Conservation (phyloP, 805 yeast genomes). For the Torulaspora maleeae region DNA sequence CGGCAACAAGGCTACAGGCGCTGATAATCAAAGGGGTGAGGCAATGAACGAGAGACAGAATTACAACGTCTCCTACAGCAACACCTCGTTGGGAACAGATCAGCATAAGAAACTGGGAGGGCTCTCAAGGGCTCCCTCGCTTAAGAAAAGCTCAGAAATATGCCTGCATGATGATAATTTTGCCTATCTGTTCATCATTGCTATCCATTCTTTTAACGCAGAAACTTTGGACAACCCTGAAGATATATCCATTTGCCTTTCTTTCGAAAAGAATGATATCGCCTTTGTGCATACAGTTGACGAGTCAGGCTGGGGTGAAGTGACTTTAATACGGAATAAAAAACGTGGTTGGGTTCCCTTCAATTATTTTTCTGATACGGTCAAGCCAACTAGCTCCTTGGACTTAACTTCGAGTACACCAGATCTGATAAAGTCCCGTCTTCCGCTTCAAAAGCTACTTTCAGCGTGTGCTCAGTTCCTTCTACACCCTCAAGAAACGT, state of each 20-base stretch:
- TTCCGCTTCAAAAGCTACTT: conserved; percentile 52
- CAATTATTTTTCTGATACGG: conserved; percentile 58
- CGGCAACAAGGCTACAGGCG: not conserved
- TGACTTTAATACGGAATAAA: conserved; percentile 57
- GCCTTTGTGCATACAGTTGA: conserved; percentile 77
- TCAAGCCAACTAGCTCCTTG: conserved; percentile 28
- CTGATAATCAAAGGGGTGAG: not conserved
- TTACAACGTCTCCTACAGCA: conserved; percentile 2
- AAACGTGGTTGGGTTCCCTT: conserved; percentile 83
- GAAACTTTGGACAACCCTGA: conserved; percentile 55
- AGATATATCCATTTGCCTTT: conserved; percentile 68
- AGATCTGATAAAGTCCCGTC: conserved; percentile 35
- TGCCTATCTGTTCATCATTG: conserved; percentile 51
- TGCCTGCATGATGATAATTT: conserved; percentile 40
- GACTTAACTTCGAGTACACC: conserved; percentile 1
- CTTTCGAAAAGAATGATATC: conserved; percentile 63
- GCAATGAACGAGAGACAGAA: not conserved
- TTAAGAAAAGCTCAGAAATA: conserved; percentile 22
- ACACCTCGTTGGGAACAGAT: conserved; percentile 2
- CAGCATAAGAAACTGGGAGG: not conserved
- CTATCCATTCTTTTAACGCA: conserved; percentile 56
- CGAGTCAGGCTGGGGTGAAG: conserved; percentile 87
- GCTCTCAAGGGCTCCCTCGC: conserved; percentile 18
- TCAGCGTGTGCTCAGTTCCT: conserved; percentile 63
- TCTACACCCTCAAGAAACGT: conserved; percentile 55